Percentiles rank a stretch among this genome's conserved stretches.
These are phyloP conservation scores for Vitellaria paradoxa DNA, from an alignment of 179 eudicot species.

Conservation along the genomic window DNA sequence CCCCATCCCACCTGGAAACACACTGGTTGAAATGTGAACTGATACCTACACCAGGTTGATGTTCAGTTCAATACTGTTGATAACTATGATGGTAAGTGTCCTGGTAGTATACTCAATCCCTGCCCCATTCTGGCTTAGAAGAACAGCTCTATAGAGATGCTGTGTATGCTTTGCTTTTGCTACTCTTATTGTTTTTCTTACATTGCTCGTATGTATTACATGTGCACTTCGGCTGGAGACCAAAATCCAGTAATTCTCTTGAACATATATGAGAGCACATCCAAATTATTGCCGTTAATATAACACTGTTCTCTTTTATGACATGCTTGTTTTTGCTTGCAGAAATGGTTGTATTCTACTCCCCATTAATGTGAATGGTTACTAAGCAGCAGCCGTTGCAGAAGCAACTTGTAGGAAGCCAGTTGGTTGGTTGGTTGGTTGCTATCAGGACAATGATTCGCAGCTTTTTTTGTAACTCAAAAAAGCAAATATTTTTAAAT, in stretches of 20 bases:
- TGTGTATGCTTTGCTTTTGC: not conserved
- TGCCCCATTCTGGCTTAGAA: not conserved
- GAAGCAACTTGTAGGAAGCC: not conserved
- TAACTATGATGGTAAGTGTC: not conserved
- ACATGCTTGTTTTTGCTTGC: conserved; percentile 1
- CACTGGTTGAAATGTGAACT: too few species aligned
- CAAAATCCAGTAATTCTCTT: not conserved
- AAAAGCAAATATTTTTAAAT: not conserved
- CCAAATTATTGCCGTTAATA: not conserved
- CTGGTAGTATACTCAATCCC: not conserved
- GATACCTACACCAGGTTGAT: too few species aligned
- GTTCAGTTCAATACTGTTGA: too few species aligned
- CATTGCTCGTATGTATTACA: not conserved
- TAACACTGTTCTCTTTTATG: not conserved
- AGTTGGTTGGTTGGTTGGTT: not conserved
- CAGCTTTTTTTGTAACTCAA: not conserved
- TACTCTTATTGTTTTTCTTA: not conserved
- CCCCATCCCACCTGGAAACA: too few species aligned
- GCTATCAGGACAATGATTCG: conserved; percentile 2
- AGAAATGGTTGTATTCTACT: not conserved
- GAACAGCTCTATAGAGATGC: not conserved
- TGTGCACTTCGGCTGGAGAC: not conserved
- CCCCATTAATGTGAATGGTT: not conserved
- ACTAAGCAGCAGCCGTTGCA: not conserved
- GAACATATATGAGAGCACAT: not conserved